These are phyloP conservation scores for Trichoderma sp. DNA, from an alignment of 2,329 filamentous ascomycete genomes.

Conservation along the genomic window DNA sequence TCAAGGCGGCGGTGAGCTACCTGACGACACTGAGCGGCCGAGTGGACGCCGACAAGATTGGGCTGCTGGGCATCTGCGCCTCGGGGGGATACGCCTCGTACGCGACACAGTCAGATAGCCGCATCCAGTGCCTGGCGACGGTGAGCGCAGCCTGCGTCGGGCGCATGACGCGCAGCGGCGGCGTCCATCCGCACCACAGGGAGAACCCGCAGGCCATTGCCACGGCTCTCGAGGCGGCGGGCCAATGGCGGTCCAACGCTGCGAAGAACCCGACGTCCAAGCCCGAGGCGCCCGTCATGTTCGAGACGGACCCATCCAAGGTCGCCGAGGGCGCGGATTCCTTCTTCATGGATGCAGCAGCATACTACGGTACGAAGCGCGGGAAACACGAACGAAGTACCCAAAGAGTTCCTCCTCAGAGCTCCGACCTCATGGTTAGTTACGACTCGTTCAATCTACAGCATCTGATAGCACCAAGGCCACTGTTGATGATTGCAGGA, in stretches of 20 bases:
- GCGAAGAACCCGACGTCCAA: conserved; percentile 6
- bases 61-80: conserved; percentile 39
- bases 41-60: conserved; percentile 37
- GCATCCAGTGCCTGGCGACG: conserved; percentile 40
- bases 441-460: conserved; percentile 22
- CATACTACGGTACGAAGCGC: conserved; percentile 24
- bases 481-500: conserved; percentile 24
- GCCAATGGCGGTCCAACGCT: not conserved
- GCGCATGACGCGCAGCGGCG: conserved; percentile 26
- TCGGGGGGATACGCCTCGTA: conserved; percentile 37
- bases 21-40: conserved; percentile 27
- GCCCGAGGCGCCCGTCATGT: not conserved
- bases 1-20: conserved; percentile 36
- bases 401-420: conserved; percentile 11
- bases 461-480: conserved; percentile 21
- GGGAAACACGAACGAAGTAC: conserved; percentile 20
- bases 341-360: conserved; percentile 18
- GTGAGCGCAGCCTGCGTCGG: conserved; percentile 34
- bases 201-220: conserved; percentile 12
- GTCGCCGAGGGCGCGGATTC: not conserved
- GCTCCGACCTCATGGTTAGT: conserved; percentile 18
- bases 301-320: conserved; percentile 12
- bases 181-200: not conserved
- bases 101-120: conserved; percentile 37
- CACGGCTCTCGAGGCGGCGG: conserved; percentile 10